These are phyloP conservation scores for Rhizophlyctis rosea DNA, from an alignment of 192 early-diverging fungal genomes.

Conservation along the genomic window DNA sequence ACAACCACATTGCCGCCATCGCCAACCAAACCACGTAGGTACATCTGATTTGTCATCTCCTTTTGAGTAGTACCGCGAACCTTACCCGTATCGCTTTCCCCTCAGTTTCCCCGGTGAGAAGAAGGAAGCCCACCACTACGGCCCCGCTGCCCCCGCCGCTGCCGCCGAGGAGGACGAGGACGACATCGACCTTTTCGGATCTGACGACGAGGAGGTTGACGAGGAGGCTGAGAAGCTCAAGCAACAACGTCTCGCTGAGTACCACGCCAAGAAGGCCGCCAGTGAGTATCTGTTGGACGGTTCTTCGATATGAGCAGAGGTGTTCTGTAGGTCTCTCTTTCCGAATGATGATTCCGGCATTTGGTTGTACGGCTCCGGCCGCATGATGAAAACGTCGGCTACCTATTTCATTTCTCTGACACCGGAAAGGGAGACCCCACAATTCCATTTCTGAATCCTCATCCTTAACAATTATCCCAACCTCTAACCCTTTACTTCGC, in stretches of 20 bases:
- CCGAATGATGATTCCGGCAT: too few relatives aligned
- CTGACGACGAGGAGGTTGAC: slow-evolving; percentile 90
- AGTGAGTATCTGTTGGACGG: too few relatives aligned
- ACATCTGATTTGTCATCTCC: slow-evolving; percentile 1
- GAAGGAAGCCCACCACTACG: slow-evolving; percentile 50
- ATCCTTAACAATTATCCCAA: too few relatives aligned
- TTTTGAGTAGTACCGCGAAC: not conserved
- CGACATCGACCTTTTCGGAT: slow-evolving; percentile 94
- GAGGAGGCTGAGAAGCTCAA: slow-evolving; percentile 86
- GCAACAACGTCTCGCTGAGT: slow-evolving; percentile 84
- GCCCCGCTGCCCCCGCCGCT: slow-evolving; percentile 60
- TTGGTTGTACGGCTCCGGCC: too few relatives aligned
- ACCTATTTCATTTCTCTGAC: too few relatives aligned
- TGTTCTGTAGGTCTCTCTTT: too few relatives aligned
- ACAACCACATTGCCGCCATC: slow-evolving; percentile 78
- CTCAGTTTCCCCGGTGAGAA: slow-evolving; percentile 47
- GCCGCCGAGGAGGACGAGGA: slow-evolving; percentile 80
- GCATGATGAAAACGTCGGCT: too few relatives aligned
- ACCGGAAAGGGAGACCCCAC: too few relatives aligned
- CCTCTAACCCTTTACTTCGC: not conserved
- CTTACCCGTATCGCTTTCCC: not conserved
- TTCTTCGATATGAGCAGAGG: too few relatives aligned
- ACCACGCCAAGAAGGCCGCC: slow-evolving; percentile 84
- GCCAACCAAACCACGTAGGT: slow-evolving; percentile 24
- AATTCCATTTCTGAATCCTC: slow-evolving; percentile 2